These are phyloP conservation scores for Cladophialophora chaetospira DNA, from an alignment of 2,329 filamentous ascomycete species.

Conservation along the genomic window DNA sequence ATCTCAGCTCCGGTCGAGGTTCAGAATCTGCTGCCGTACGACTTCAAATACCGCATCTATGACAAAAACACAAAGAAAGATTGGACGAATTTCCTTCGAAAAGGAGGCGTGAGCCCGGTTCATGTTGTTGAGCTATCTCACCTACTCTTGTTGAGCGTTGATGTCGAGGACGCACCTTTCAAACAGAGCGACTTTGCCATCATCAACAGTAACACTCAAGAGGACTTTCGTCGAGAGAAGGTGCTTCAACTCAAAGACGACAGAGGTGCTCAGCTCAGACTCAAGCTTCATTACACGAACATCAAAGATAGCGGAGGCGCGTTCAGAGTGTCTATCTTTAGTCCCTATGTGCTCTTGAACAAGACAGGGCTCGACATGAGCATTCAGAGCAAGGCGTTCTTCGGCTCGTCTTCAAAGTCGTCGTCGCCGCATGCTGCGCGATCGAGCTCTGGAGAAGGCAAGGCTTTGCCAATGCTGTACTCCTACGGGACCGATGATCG, in stretches of 20 bases:
- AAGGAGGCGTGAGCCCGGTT: conserved; percentile 94
- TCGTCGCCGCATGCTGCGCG: conserved; percentile 78
- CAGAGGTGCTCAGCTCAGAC: conserved; percentile 73
- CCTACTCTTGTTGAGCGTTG: conserved; percentile 84
- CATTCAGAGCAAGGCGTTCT: conserved; percentile 83
- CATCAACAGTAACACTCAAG: conserved; percentile 84
- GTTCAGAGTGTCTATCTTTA: conserved; percentile 93
- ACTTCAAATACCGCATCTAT: conserved; percentile 99
- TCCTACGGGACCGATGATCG: conserved; percentile 86
- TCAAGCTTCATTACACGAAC: conserved; percentile 87
- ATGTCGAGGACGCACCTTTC: conserved; percentile 95
- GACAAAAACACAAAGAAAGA: conserved; percentile 98
- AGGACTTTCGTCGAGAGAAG: conserved; percentile 85
- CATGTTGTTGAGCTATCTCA: conserved; percentile 97
- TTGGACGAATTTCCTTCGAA: conserved; percentile 97
- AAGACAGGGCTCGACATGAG: conserved; percentile 89
- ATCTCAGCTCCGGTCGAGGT: conserved; percentile 90
- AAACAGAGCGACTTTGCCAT: conserved; percentile 96
- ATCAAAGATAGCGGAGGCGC: conserved; percentile 91
- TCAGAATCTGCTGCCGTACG: conserved; percentile 91
- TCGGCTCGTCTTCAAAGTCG: conserved; percentile 77
- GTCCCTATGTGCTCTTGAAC: conserved; percentile 92
- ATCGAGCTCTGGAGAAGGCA: conserved; percentile 55
- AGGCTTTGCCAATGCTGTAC: conserved; percentile 91
- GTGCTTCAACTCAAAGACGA: conserved; percentile 80